These are phyloP conservation scores for Pouteria glomerata DNA, from an alignment of 148 eudicot genomes.

Conservation along the genomic window DNA sequence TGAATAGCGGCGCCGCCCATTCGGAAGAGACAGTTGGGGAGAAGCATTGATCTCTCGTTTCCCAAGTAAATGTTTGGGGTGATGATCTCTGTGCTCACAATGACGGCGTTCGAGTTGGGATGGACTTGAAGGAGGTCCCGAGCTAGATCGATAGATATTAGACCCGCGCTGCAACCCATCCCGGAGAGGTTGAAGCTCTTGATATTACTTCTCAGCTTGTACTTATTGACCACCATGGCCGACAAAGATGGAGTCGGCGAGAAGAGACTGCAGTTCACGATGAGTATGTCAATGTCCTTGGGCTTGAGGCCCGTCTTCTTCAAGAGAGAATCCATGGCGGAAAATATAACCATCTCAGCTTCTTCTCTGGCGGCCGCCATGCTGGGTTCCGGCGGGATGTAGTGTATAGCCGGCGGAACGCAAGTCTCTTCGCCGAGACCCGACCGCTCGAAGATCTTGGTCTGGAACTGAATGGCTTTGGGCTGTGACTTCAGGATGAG, in stretches of 20 bases:
- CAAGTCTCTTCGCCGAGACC: conserved; percentile 20
- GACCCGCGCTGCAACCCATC: conserved; percentile 25
- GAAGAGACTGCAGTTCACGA: conserved; percentile 20
- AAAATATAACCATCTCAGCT: conserved; percentile 25
- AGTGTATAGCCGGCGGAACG: conserved; percentile 16
- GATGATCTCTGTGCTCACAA: conserved; percentile 21
- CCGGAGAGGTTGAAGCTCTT: conserved; percentile 21
- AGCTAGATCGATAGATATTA: conserved; percentile 20
- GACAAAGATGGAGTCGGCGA: conserved; percentile 17
- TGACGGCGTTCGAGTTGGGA: conserved; percentile 20
- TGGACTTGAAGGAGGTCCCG: conserved; percentile 17
- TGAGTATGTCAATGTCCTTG: conserved; percentile 21
- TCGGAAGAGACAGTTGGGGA: conserved; percentile 22
- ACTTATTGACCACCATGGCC: conserved; percentile 26
- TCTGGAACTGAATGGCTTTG: conserved; percentile 12
- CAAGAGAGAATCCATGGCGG: conserved; percentile 18
- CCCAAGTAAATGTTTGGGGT: conserved; percentile 20
- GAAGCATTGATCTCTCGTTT: conserved; percentile 23
- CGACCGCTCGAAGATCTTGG: conserved; percentile 12
- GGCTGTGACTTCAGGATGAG: not conserved
- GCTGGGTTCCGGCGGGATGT: conserved; percentile 18
- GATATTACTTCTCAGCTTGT: conserved; percentile 16
- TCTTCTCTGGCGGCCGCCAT: conserved; percentile 22
- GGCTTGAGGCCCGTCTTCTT: conserved; percentile 18
- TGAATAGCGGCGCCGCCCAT: conserved; percentile 25